phyloP scores from a whole-genome alignment of 2,329 filamentous ascomycete species.

The Exophiala dermatitidis region DNA sequence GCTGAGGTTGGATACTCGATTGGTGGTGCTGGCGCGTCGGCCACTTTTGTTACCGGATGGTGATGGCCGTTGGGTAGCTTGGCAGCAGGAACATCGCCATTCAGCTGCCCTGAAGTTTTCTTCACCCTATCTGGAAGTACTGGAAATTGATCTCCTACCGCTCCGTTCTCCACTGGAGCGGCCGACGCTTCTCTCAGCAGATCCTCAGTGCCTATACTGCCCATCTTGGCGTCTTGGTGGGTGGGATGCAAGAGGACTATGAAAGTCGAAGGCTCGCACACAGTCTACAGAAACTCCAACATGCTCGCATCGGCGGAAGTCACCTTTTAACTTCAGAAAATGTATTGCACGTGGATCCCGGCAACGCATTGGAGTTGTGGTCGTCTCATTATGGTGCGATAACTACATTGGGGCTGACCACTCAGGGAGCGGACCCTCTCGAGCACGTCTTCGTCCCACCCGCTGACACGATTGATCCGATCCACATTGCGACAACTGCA shows the following conservation, averaged over 20 bases:
- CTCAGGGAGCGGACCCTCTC: neutral
- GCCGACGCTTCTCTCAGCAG: neutral
- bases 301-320: neutral
- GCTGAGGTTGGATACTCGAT: conserved; percentile 1
- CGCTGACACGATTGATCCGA: neutral
- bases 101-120: neutral
- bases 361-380: neutral
- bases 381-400: neutral
- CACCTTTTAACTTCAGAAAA: neutral
- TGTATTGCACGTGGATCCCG: neutral
- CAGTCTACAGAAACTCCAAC: neutral
- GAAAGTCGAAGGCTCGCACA: neutral
- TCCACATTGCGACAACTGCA: no score
- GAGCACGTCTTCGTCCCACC: conserved; percentile 3
- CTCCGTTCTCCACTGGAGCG: neutral
- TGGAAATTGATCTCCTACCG: neutral
- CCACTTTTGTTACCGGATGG: neutral
- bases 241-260: neutral
- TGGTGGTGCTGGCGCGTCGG: neutral
- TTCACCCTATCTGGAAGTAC: neutral
- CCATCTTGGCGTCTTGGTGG: neutral
- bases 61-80: neutral
- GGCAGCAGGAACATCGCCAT: neutral
- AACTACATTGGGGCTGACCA: neutral
- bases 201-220: neutral